phyloP scores from a whole-genome alignment of 352 stramenopile species.

The Phytophthora pini region DNA sequence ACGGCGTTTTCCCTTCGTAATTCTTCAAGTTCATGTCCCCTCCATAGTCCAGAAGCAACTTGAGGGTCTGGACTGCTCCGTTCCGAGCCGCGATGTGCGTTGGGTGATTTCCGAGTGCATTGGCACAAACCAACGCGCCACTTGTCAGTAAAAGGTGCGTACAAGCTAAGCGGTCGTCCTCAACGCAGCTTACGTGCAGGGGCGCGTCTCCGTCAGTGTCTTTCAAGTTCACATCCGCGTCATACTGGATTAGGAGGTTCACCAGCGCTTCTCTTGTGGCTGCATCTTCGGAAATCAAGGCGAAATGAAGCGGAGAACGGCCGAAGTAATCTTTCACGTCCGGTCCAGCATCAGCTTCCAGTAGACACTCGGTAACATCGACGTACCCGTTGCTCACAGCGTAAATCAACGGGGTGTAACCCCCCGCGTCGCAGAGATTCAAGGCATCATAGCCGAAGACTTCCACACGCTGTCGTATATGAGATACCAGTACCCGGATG shows the following conservation, averaged over 20 bases:
- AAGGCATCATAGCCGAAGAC: constrained; percentile 44
- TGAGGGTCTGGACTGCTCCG: constrained; percentile 72
- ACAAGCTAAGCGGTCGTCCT: constrained; percentile 54
- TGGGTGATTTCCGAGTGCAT: constrained; percentile 72
- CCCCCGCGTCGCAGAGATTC: constrained; percentile 67
- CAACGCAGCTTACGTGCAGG: constrained; percentile 67
- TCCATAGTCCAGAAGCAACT: constrained; percentile 78
- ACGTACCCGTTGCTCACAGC: constrained; percentile 64
- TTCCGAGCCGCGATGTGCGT: constrained; percentile 71
- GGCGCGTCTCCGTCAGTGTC: constrained; percentile 74
- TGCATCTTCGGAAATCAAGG: constrained; percentile 38
- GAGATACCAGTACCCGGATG: constrained; percentile 51
- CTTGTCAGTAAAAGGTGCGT: constrained; percentile 66
- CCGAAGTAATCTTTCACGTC: constrained; percentile 75
- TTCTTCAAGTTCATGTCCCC: constrained; percentile 89
- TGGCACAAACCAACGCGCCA: constrained; percentile 60
- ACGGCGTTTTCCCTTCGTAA: constrained; percentile 77
- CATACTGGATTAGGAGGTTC: constrained; percentile 64
- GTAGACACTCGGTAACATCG: constrained; percentile 57
- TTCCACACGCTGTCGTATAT: constrained; percentile 45
- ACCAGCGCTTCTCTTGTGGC: constrained; percentile 43
- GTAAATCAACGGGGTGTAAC: constrained; percentile 85
- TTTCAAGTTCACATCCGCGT: constrained; percentile 76
- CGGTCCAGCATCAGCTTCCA: constrained; percentile 58
- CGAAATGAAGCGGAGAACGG: constrained; percentile 75